These are phyloP conservation scores for Candida albicans DNA, from an alignment of 1,139 yeast species.

Conservation along the genomic window DNA sequence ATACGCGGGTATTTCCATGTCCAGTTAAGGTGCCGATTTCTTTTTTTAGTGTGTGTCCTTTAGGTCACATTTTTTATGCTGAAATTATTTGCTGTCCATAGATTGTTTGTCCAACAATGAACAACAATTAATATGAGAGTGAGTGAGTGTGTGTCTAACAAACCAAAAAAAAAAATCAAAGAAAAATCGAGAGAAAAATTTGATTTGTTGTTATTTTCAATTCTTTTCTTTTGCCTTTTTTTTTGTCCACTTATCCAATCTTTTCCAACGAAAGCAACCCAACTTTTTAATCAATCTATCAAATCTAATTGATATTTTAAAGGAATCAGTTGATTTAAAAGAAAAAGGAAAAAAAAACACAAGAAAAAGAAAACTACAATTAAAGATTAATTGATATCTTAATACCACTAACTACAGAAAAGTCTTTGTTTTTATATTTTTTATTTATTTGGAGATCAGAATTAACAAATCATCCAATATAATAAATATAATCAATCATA, in stretches of 20 bases:
- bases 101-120: background rate
- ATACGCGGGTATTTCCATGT: background rate
- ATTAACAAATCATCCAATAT: too few species aligned
- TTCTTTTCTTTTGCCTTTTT: background rate
- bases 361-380: background rate
- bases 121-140: too few species aligned
- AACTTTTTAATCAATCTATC: background rate
- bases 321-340: background rate
- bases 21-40: background rate
- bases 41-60: background rate
- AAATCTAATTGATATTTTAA: too few species aligned
- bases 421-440: background rate
- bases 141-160: background rate
- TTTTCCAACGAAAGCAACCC: background rate
- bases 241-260: background rate
- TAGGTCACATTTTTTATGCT: background rate
- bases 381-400: background rate
- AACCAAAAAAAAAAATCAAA: background rate
- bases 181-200: slow-evolving; percentile 9
- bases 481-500: background rate
- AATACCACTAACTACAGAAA: background rate
- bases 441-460: too few species aligned
- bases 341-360: background rate
- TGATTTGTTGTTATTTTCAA: slow-evolving; percentile 16
- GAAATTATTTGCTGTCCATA: background rate